Evolutionary conservation across 345 rosid genomes (phyloP).

Genomic region (Arabidopsis arenosa): DNA sequence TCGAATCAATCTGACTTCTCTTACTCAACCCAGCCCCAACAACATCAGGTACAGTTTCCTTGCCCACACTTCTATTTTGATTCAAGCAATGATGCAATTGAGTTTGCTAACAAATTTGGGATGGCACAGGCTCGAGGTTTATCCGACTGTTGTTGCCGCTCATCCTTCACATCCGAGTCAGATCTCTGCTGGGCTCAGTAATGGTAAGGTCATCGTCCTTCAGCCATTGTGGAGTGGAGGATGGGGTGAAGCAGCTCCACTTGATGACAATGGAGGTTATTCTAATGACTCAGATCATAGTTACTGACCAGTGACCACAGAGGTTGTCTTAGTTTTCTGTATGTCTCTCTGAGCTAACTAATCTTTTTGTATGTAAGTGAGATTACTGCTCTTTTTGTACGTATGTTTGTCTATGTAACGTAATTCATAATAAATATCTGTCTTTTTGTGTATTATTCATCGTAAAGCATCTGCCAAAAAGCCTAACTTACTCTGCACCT

Average conservation of each 20-base stretch:
- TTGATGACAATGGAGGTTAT: conserved; percentile 17
- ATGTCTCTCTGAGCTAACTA: conserved; percentile 2
- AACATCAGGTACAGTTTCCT: conserved; percentile 32
- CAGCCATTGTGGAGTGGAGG: conserved; percentile 61
- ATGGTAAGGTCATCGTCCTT: conserved; percentile 63
- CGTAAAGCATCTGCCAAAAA: neutral
- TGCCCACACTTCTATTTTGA: neutral
- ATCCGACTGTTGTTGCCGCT: conserved; percentile 63
- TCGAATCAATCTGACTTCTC: conserved; percentile 32
- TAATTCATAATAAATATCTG: neutral
- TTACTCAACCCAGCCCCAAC: conserved; percentile 24
- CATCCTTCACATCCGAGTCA: conserved; percentile 71
- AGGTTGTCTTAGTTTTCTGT: neutral
- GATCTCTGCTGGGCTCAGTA: conserved; percentile 68
- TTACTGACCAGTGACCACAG: conserved; percentile 16
- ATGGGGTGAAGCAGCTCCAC: conserved; percentile 48
- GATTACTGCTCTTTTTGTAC: neutral
- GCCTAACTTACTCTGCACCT: neutral
- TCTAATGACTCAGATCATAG: conserved; percentile 17
- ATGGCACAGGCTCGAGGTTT: conserved; percentile 32
- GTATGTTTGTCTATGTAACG: neutral
- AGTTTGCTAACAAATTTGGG: neutral
- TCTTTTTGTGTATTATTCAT: conserved; percentile 7
- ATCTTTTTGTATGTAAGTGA: conserved; percentile 16
- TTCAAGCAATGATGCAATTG: conserved; percentile 13